Evolutionary conservation across 1,139 yeast species (phyloP), one percentile per base, ranked within the genome.

Genomic region (Saccharomyces hybrid): DNA sequence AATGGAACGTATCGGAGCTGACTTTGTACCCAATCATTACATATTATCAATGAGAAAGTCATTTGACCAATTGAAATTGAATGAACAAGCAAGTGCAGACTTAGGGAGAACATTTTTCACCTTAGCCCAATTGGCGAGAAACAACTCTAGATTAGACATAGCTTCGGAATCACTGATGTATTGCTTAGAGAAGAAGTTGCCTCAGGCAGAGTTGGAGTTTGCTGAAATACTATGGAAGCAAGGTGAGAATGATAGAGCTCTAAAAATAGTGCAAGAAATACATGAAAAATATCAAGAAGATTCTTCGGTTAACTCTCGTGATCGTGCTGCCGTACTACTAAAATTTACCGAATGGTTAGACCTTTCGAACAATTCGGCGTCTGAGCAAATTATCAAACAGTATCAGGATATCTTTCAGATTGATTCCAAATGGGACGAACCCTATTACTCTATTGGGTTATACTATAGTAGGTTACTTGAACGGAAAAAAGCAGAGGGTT

Each of bases 291-390:
- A 66, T 44, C 60, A 66, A 25, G 57, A 63, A 8, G 55, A 57
- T 20, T 47, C 52, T 1, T 51, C 57, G 3, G 54, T 67, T 8
- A 58, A 57, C 3, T 56, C 59, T 50, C 60, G 73, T 60, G 67
- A 70, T 51, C 71, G 73, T 50, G 79, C 88, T 1, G 73, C 76
- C 47, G 80, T 82, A 14, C 88, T 88, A 53, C 73, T 93, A 48
- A 83, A 86, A 56, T 88, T 88, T 66, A 89, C 97, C 0, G 81
- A 83, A 57, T 95, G 99, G 99, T 73, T 90, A 20, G 97, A 90
- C 65, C 77, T 78, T 50, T 88, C 97, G 0, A 93, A 90, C 52
- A 95, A 89, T 67, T 84, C 93, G 34, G 84, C 90, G 8, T 84
- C 96, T 4, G 79, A 78, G 32, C 84, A 84, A 34, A 86, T 93